phyloP scores from a whole-genome alignment of 805 yeast genomes.

The Kazachstania psychrophila region DNA sequence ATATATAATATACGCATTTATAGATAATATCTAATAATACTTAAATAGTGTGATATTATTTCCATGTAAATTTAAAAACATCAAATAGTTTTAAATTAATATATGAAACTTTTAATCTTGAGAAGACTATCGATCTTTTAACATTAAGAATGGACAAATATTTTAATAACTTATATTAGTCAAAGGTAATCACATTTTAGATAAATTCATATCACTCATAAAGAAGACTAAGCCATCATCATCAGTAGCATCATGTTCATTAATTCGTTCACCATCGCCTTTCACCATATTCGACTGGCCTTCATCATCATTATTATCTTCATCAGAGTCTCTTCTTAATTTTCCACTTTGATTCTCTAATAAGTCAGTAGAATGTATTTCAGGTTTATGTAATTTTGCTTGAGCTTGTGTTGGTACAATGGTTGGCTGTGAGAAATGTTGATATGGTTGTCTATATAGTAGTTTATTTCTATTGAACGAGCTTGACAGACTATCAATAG shows the following conservation, averaged over 20 bases:
- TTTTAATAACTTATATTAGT: too few relatives aligned
- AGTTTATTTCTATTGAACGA: constrained; percentile 19
- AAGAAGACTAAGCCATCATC: constrained; percentile 61
- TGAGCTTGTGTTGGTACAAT: constrained; percentile 27
- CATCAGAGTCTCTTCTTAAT: constrained; percentile 1
- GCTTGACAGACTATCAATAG: constrained; percentile 22
- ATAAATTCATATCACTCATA: constrained; percentile 64
- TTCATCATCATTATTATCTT: background rate
- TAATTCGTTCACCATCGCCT: background rate
- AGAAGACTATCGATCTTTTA: too few relatives aligned
- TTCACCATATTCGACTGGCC: background rate
- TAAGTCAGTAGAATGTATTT: constrained; percentile 13
- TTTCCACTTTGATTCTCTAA: constrained; percentile 8
- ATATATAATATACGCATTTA: too few relatives aligned
- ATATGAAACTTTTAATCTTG: too few relatives aligned
- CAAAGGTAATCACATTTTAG: constrained; percentile 1
- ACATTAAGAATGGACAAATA: too few relatives aligned
- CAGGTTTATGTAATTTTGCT: constrained; percentile 28
- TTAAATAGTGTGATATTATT: too few relatives aligned
- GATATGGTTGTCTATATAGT: constrained; percentile 22
- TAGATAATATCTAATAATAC: too few relatives aligned
- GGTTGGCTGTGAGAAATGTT: constrained; percentile 25
- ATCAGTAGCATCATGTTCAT: constrained; percentile 35
- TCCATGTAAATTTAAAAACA: too few relatives aligned
- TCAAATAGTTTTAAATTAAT: too few relatives aligned